Evolutionary conservation across 768 basidiomycete species (phyloP).

Genomic region (Tylopilus subfusipes): DNA sequence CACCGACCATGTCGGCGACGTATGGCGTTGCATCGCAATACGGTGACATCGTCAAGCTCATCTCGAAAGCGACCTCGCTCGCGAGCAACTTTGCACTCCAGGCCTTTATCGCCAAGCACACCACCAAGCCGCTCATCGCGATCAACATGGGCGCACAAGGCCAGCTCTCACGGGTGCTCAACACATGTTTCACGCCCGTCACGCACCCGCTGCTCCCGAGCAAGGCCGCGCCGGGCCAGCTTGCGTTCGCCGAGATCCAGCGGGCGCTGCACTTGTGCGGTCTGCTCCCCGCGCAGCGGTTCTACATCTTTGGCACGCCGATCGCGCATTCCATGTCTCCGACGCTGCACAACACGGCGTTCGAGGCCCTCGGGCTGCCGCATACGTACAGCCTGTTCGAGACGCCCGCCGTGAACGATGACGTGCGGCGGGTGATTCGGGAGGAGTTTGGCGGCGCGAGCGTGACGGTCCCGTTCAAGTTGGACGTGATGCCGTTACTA

Average conservation of each 20-base stretch:
- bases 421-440: constrained; percentile 59
- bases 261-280: constrained; percentile 78
- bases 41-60: constrained; percentile 91
- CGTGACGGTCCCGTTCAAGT: constrained; percentile 94
- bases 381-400: constrained; percentile 80
- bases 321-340: constrained; percentile 91
- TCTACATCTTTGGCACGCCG: constrained; percentile 87
- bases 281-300: constrained; percentile 64
- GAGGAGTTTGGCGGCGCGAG: constrained; percentile 89
- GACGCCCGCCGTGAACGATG: constrained; percentile 59
- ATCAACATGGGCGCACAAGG: constrained; percentile 92
- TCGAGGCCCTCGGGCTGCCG: constrained; percentile 76
- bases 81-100: constrained; percentile 80
- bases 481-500: constrained; percentile 82
- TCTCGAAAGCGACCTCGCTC: constrained; percentile 73
- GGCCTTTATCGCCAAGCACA: constrained; percentile 58
- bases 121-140: constrained; percentile 81
- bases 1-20: constrained; percentile 60
- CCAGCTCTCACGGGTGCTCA: constrained; percentile 87
- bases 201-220: constrained; percentile 85
- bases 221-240: constrained; percentile 90
- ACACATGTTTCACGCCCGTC: constrained; percentile 82
- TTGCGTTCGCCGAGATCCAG: constrained; percentile 86
- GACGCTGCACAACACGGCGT: constrained; percentile 88
- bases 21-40: constrained; percentile 60